Evolutionary conservation across 106 monocot species (phyloP), one percentile per base, ranked within the genome.

Genomic region (Allium cepa): DNA sequence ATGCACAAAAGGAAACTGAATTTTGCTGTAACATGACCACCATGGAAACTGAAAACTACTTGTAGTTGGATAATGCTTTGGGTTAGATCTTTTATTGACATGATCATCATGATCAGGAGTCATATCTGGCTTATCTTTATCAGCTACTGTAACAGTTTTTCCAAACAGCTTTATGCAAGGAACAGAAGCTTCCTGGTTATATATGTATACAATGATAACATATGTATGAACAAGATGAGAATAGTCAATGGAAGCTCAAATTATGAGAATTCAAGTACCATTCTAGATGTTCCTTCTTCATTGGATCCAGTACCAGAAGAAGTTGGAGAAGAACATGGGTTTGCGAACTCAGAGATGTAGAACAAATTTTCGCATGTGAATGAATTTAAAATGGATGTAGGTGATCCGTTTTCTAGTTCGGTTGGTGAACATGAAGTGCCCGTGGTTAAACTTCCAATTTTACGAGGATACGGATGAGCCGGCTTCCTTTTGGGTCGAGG

Each of bases 401-500:
- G 94, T 9, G 94, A 94, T 48, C 77, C 51, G 49, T 80, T 85
- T 27, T 86, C 90, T 61, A 68, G 79, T 15, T 80, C 84, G 53
- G 60, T 81, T 0, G 70, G 76, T 27, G 78, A 65, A 1, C 56
- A 60, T 26, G 76, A 57, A 53, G 68, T 78, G 15, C 67, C 60
- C 26, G 80, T 45, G 36, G 13, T 16, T 3, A 73, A 56, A 36
- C 57, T 62, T 10, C 88, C 79, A 59, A 77, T 64, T 58, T 95
- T 95, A 22, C 95, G 88, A 49, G 95, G 95, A 53, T 95, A 95
- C 9, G 95, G 95, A 61, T 83, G 85, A 17, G 66, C 46, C 3
- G 87, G 94, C 65, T 91, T 95, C 59, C 77, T 81, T 73, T 95
- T 95, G 0, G 94, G 94, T 15, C 94, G 79, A 52, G 94, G 91